Evolutionary conservation across 176 grass and related monocot species (phyloP).

Genomic region (Musa acuminata): DNA sequence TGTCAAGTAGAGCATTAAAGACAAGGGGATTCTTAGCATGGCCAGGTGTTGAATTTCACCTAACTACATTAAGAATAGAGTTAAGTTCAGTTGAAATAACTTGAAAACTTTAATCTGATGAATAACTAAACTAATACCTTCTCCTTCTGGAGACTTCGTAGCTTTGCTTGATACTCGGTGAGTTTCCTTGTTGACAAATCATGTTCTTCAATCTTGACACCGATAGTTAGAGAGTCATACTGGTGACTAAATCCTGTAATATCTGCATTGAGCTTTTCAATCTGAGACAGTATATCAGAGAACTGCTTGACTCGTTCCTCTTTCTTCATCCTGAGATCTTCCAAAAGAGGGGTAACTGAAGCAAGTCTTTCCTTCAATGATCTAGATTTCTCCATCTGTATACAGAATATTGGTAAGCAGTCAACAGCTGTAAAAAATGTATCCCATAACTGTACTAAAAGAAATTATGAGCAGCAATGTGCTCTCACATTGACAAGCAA

Average conservation of each 20-base stretch:
- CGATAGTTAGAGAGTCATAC: slow-evolving; percentile 20
- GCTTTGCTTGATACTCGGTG: slow-evolving; percentile 64
- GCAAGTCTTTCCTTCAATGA: slow-evolving; percentile 75
- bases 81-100: too few species aligned
- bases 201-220: slow-evolving; percentile 46
- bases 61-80: too few species aligned
- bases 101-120: too few species aligned
- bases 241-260: slow-evolving; percentile 41
- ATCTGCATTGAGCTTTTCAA: slow-evolving; percentile 74
- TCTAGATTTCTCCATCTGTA: slow-evolving; percentile 49
- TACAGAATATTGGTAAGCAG: slow-evolving; percentile 14
- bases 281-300: slow-evolving; percentile 60
- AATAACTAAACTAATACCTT: slow-evolving; percentile 40
- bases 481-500: background rate
- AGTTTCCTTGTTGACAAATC: slow-evolving; percentile 84
- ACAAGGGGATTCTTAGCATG: background rate
- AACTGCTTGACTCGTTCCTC: slow-evolving; percentile 70
- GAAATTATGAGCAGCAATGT: background rate
- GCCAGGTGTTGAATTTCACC: too few species aligned
- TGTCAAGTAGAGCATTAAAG: background rate
- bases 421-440: background rate
- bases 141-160: slow-evolving; percentile 65
- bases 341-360: slow-evolving; percentile 58
- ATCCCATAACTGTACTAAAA: background rate
- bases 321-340: slow-evolving; percentile 83